Evolutionary conservation across 2,329 filamentous ascomycete species (phyloP), one percentile per base, ranked within the genome.

Genomic region (Diaporthe sp.): DNA sequence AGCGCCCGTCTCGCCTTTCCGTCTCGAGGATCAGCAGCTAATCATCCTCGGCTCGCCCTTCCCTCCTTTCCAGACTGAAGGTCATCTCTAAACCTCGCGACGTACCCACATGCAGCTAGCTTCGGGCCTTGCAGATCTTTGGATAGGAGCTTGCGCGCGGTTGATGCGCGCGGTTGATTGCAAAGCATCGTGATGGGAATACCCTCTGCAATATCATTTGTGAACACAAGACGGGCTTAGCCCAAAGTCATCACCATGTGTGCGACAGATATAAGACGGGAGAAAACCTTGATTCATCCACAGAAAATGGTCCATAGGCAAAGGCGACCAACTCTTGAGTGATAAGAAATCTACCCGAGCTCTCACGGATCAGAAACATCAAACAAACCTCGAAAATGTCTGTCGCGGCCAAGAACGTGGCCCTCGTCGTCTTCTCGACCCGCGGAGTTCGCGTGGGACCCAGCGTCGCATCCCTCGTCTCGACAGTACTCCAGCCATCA

Each of bases 401-500:
- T 25, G 47, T 15, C 15, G 22, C 9, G 20, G 22, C 55, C 42
- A 80, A 77, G 31, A 67, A 28, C 31, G 72, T 74, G 31, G 63
- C 58, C n/a, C n/a, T 71, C 68, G 53, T 75, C 49, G 6, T 67
- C 71, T 42, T 57, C 37, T 75, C 73, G 31, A 68, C 58, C 13
- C 73, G 73, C 22, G 55, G 49, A 13, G 15, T 61, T 7, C 73
- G 73, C 44, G 20, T 75, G n/a, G 73, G 73, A 8, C 73, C 65
- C 15, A 20, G 20, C 6, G 65, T 75, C 31, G 65, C 31, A 2
- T 57, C 73, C 25, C 42, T 75, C 20, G 13, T 75, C 9, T 57
- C 55, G 34, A 31, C 22, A 5, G 47, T 75, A 65, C 57, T 75
- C 34, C 39, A 55, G 42, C 82, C 73, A 12, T 49, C 73, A 10